Evolutionary conservation across 1,139 yeast genomes (phyloP), one percentile per base, ranked within the genome.

Genomic region (Yamadazyma diospyri): DNA sequence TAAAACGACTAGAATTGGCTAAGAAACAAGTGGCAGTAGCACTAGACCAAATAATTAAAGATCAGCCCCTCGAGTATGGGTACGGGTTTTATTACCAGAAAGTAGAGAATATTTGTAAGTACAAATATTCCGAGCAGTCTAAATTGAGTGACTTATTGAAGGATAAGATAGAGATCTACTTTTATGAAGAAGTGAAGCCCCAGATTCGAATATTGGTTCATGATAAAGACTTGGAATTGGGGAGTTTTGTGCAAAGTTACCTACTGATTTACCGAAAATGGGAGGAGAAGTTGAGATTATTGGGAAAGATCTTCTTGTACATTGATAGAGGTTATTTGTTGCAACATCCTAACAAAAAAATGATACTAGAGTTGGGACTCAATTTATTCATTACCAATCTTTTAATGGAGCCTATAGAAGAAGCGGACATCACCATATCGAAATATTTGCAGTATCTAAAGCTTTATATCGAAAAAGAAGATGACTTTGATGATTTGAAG

Each of bases 311-410:
- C 8, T 66, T 64, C 36, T 39, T 63, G 6, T 65, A 60, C 38
- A 45, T 66, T 33, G 72, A 67, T 42, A 40, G 62, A 18, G 50
- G 53, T 7, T 67, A 67, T 37, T 47, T 66, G 16, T 44, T 53
- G 29, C 58, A 45, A 28, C 71, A 64, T 36, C 55, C 59, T 4
- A 37, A 45, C 6, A 58, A 55, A 34, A 40, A 48, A 25, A 51
- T 55, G 27, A 56, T 65, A 6, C 31, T 51, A 24, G 52, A 53
- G 29, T 44, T 36, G 35, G 69, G 69, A 0, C 32, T 49, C 14
- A 37, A 32, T 4, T 39, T 52, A 14, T 49, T 56, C 20, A 43
- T 50, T 4, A 47, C 52, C 7, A 39, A 43, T 21, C 27, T 53
- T 4, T 38, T 57, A 11, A 38, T 32, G 6, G 46, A 43, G 2